Percentiles rank a stretch among this genome's conserved stretches.
Evolutionary conservation across 2,329 filamentous ascomycete genomes (phyloP).

Genomic region (Pseudogymnoascus sp.): DNA sequence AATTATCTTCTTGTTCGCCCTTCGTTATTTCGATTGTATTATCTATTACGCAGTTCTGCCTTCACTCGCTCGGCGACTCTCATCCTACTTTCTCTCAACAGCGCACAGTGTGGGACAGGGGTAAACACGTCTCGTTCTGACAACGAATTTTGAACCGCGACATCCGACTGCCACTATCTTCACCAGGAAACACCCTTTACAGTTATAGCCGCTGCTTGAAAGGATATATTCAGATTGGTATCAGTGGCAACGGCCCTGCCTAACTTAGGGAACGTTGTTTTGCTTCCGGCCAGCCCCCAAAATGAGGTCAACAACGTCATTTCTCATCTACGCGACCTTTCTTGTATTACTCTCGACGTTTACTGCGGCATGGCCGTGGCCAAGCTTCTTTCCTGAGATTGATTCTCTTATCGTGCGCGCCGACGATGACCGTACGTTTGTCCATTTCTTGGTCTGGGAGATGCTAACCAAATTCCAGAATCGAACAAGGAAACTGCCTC

Average conservation of each 20-base stretch:
- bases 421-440: not conserved
- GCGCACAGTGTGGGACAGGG: conserved; percentile 1
- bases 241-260: not conserved
- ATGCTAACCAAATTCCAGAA: not conserved
- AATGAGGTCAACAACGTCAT: conserved; percentile 27
- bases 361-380: conserved; percentile 43
- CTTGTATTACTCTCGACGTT: conserved; percentile 41
- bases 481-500: not conserved
- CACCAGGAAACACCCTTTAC: not conserved
- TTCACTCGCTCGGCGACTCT: conserved; percentile 10
- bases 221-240: not conserved
- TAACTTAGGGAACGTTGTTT: not conserved
- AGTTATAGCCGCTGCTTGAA: not conserved
- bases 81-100: not conserved
- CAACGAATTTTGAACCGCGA: not conserved
- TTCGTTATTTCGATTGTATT: not conserved
- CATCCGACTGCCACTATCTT: not conserved
- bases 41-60: not conserved
- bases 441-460: not conserved
- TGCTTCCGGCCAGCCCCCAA: not conserved
- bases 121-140: not conserved
- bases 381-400: conserved; percentile 44
- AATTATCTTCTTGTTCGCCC: not conserved
- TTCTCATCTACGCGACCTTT: conserved; percentile 40
- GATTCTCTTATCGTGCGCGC: conserved; percentile 41